phyloP scores from a whole-genome alignment of 176 grass and related monocot species.

The Carex cristatella region DNA sequence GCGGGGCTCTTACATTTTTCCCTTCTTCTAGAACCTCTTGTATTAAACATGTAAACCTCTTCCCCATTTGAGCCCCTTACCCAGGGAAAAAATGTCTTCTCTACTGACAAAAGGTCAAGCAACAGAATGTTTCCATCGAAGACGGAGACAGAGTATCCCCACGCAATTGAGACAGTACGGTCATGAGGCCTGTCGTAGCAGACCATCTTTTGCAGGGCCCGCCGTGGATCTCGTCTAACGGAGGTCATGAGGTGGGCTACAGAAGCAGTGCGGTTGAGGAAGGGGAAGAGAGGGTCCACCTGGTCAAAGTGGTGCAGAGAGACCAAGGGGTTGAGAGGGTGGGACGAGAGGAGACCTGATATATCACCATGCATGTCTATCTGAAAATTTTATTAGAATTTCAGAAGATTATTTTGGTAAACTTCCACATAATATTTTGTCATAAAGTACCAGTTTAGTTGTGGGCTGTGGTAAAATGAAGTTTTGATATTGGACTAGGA shows the following conservation, averaged over 20 bases:
- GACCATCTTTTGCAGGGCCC: slow-evolving; percentile 84
- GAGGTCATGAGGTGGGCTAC: slow-evolving; percentile 50
- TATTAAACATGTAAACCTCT: slow-evolving; percentile 64
- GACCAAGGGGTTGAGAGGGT: slow-evolving; percentile 69
- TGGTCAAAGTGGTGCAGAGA: slow-evolving; percentile 85
- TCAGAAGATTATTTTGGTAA: not conserved
- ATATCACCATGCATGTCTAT: slow-evolving; percentile 84
- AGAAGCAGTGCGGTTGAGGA: slow-evolving; percentile 47
- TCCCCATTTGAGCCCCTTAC: slow-evolving; percentile 44
- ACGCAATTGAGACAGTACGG: slow-evolving; percentile 59
- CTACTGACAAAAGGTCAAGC: slow-evolving; percentile 63
- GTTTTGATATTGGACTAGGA: not conserved
- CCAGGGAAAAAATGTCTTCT: slow-evolving; percentile 76
- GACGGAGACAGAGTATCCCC: slow-evolving; percentile 74
- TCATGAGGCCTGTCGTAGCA: slow-evolving; percentile 55
- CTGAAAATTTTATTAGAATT: slow-evolving; percentile 33
- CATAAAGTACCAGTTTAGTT: not conserved
- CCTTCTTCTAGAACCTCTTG: slow-evolving; percentile 39
- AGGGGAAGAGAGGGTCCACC: slow-evolving; percentile 66
- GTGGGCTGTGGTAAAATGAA: not conserved
- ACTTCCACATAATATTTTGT: not conserved
- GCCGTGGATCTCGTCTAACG: slow-evolving; percentile 48
- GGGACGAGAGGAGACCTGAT: slow-evolving; percentile 68
- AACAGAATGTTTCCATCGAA: slow-evolving; percentile 66
- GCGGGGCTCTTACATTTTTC: slow-evolving; percentile 62